Percentiles rank a stretch among this genome's conserved stretches.
Conservation (phyloP, 2,329 filamentous ascomycete genomes). For the Aspergillaceae sp. region DNA sequence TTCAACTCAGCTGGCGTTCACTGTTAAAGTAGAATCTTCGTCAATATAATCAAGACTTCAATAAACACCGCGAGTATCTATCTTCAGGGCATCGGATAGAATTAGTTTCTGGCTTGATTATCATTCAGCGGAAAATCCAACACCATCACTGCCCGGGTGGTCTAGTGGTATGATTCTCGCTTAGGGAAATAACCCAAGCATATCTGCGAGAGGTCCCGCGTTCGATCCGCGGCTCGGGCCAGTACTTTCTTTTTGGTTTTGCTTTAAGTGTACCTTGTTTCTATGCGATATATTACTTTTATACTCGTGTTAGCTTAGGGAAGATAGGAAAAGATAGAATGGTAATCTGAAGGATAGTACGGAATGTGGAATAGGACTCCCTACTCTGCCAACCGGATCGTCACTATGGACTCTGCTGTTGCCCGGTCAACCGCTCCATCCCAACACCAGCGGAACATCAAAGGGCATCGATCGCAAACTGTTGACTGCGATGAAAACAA, state of each 20-base stretch:
- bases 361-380: too few relatives aligned
- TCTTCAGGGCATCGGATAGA: too few relatives aligned
- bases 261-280: not conserved
- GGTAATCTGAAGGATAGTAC: too few relatives aligned
- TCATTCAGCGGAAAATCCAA: too few relatives aligned
- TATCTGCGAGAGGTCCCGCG: slow-evolving; percentile 13
- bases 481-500: not conserved
- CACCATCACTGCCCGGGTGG: slow-evolving; percentile 8
- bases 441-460: not conserved
- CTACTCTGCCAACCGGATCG: not conserved
- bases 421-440: too few relatives aligned
- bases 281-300: not conserved
- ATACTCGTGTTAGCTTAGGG: not conserved
- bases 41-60: too few relatives aligned
- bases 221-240: slow-evolving; percentile 12
- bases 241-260: not conserved
- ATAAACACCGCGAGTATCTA: too few relatives aligned
- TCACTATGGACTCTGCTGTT: not conserved
- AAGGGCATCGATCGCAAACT: not conserved
- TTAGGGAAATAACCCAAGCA: slow-evolving; percentile 7
- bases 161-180: slow-evolving; percentile 13
- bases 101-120: not conserved
- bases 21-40: too few relatives aligned
- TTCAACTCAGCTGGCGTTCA: too few relatives aligned
- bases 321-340: too few relatives aligned